Evolutionary conservation across 306 rosid species (phyloP).

Genomic region (Biancaea sappan): DNA sequence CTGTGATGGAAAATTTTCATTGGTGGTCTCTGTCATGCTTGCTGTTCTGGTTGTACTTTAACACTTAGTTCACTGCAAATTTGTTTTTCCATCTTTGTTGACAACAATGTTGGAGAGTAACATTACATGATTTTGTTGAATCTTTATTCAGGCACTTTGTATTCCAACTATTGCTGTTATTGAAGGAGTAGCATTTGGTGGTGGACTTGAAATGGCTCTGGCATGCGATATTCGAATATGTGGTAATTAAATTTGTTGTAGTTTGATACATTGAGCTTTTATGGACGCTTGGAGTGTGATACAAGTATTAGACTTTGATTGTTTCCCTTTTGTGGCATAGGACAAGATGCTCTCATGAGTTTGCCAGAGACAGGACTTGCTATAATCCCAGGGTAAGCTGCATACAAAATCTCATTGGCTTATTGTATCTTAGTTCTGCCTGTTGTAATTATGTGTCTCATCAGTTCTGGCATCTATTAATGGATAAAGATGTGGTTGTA

Average conservation of each 20-base stretch:
- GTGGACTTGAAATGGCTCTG: conserved; percentile 96
- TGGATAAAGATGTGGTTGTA: conserved; percentile 12
- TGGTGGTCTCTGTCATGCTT: conserved; percentile 15
- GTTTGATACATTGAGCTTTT: conserved; percentile 13
- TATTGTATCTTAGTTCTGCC: conserved; percentile 1
- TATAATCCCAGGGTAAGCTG: conserved; percentile 90
- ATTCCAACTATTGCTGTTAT: conserved; percentile 86
- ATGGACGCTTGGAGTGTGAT: conserved; percentile 26
- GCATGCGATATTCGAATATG: conserved; percentile 96
- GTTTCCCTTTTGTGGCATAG: conserved; percentile 47
- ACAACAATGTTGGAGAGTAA: conserved; percentile 27
- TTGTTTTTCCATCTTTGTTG: conserved; percentile 11
- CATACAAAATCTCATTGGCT: conserved; percentile 22
- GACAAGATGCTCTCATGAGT: conserved; percentile 73
- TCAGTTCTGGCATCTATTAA: conserved; percentile 9
- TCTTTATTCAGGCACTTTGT: conserved; percentile 55
- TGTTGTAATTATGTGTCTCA: conserved; percentile 20
- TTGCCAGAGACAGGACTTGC: conserved; percentile 99
- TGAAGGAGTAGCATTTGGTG: conserved; percentile 95
- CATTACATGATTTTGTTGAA: conserved; percentile 21
- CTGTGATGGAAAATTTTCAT: conserved; percentile 14
- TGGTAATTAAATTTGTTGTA: conserved; percentile 51
- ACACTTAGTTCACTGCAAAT: background rate
- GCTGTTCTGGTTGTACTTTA: conserved; percentile 10
- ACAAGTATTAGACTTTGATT: conserved; percentile 21